A percentile compares a stretch with the other conserved stretches of the same genome.
Evolutionary conservation across 2,329 filamentous ascomycete species (phyloP).

Genomic region (Shiraia sp.): DNA sequence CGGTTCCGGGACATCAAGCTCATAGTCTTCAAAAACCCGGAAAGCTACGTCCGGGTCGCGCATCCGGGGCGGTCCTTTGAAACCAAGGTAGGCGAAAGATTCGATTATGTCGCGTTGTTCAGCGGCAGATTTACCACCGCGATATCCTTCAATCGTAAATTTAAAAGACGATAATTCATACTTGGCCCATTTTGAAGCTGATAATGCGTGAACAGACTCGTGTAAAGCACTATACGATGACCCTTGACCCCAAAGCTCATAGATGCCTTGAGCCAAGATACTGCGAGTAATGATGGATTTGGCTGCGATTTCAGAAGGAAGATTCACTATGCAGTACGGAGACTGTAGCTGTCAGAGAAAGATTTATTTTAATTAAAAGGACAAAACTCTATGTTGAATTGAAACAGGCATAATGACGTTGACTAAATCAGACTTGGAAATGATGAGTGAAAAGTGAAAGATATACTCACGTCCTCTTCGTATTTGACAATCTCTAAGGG

Average conservation of each 20-base stretch:
- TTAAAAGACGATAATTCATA: conserved; percentile 75
- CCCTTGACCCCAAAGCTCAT: conserved; percentile 85
- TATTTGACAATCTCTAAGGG: conserved; percentile 76
- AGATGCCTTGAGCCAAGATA: conserved; percentile 79
- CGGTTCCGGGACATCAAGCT: conserved; percentile 55
- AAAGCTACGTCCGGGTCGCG: conserved; percentile 70
- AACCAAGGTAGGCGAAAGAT: conserved; percentile 75
- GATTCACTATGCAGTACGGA: conserved; percentile 78
- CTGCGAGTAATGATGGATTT: conserved; percentile 71
- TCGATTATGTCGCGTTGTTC: conserved; percentile 78
- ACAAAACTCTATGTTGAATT: conserved; percentile 1
- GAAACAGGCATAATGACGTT: not conserved
- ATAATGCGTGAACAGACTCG: conserved; percentile 61
- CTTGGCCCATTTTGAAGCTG: conserved; percentile 66
- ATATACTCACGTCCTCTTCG: conserved; percentile 66
- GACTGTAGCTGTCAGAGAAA: conserved; percentile 60
- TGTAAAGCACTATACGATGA: conserved; percentile 70
- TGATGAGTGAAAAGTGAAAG: not conserved
- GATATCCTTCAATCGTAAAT: conserved; percentile 82
- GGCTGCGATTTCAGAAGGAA: conserved; percentile 67
- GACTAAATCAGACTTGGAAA: not conserved
- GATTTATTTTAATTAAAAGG: not conserved
- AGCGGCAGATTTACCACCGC: conserved; percentile 66
- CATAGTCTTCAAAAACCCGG: conserved; percentile 81
- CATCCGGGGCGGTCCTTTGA: conserved; percentile 79